A percentile compares a stretch with the other conserved stretches of the same genome.
Conservation (phyloP, 2,329 filamentous ascomycete genomes). For the Verticillium klebahnii region DNA sequence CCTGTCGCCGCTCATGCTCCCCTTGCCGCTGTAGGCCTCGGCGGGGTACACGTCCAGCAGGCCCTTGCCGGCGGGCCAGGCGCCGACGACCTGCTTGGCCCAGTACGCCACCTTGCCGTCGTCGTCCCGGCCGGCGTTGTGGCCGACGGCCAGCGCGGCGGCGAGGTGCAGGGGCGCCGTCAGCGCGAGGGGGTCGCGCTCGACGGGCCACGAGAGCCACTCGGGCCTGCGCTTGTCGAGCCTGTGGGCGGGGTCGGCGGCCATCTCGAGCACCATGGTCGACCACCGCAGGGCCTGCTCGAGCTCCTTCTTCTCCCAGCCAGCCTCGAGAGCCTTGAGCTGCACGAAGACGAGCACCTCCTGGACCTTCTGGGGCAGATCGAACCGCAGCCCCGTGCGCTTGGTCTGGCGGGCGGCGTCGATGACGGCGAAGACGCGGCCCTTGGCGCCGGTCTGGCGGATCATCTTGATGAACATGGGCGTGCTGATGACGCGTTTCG, state of each 20-base stretch:
- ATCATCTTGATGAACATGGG: slow-evolving; percentile 36
- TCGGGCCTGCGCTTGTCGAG: slow-evolving; percentile 7
- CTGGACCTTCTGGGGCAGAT: slow-evolving; percentile 34
- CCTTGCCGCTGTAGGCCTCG: slow-evolving; percentile 19
- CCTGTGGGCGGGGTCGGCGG: slow-evolving; percentile 38
- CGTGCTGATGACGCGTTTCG: slow-evolving; percentile 44
- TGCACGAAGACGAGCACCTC: slow-evolving; percentile 33
- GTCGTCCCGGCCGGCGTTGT: slow-evolving; percentile 22
- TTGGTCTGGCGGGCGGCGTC: slow-evolving; percentile 43
- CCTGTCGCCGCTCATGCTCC: background rate
- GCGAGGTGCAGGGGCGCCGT: slow-evolving; percentile 37
- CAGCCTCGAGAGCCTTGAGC: slow-evolving; percentile 34
- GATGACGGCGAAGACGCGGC: slow-evolving; percentile 40
- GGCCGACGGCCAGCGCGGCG: slow-evolving; percentile 31
- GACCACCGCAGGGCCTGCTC: slow-evolving; percentile 39
- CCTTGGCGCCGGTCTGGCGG: slow-evolving; percentile 33
- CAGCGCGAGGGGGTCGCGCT: slow-evolving; percentile 38
- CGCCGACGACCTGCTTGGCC: slow-evolving; percentile 28
- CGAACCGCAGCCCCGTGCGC: slow-evolving; percentile 40
- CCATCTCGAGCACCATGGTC: slow-evolving; percentile 43
- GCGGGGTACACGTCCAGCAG: slow-evolving; percentile 31
- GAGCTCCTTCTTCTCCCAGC: slow-evolving; percentile 29
- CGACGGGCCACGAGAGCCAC: slow-evolving; percentile 21
- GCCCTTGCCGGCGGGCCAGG: slow-evolving; percentile 35
- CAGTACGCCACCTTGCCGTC: slow-evolving; percentile 30